These are phyloP conservation scores for Tolypocladium guangdongense DNA, from an alignment of 2,329 filamentous ascomycete genomes.

Conservation along the genomic window DNA sequence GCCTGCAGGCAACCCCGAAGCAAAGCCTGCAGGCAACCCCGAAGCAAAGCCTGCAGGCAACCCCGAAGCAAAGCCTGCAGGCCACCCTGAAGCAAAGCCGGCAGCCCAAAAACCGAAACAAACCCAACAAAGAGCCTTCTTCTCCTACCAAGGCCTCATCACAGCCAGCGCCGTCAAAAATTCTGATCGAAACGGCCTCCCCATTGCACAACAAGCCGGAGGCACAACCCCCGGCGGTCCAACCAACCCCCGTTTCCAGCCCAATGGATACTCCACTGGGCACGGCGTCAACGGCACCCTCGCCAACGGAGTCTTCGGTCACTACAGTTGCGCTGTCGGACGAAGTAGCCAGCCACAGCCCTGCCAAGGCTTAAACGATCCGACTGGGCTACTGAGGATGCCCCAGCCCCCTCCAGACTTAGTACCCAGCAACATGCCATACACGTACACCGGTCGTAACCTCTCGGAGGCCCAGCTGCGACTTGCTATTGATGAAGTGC, in stretches of 20 bases:
- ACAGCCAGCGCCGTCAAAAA: not conserved
- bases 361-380: not conserved
- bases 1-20: not conserved
- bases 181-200: not conserved
- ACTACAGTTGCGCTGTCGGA: not conserved
- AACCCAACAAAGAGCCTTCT: not conserved
- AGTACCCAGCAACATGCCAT: not conserved
- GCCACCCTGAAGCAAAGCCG: not conserved
- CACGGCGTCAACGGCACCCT: not conserved
- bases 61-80: not conserved
- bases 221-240: not conserved
- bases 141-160: not conserved
- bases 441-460: not conserved
- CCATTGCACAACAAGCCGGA: not conserved
- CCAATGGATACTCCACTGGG: not conserved
- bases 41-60: not conserved
- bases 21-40: not conserved
- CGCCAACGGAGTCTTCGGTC: not conserved
- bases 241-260: not conserved
- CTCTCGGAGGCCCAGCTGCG: slow-evolving; percentile 47
- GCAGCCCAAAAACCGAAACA: not conserved
- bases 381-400: not conserved
- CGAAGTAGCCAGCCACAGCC: not conserved
- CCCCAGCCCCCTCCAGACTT: not conserved
- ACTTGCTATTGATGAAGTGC: slow-evolving; percentile 52